Evolutionary conservation across 805 yeast species (phyloP).

Genomic region (Isabelozyma heimii): DNA sequence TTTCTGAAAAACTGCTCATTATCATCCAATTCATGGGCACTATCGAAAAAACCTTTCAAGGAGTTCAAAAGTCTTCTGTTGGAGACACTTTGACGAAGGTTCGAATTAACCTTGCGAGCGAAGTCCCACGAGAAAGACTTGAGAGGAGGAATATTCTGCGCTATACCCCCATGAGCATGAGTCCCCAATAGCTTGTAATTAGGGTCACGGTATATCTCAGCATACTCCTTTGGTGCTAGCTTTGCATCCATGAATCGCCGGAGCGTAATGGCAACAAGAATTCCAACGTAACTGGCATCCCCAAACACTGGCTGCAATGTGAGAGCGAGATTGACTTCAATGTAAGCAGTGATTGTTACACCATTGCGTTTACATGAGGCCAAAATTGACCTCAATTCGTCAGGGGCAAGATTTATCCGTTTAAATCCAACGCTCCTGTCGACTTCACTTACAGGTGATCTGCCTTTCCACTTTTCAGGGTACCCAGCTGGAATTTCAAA

Average conservation of each 20-base stretch:
- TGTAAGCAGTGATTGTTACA: constrained; percentile 33
- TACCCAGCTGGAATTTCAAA: constrained; percentile 16
- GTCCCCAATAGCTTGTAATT: constrained; percentile 29
- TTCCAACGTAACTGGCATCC: constrained; percentile 16
- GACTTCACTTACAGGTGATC: constrained; percentile 13
- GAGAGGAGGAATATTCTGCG: constrained; percentile 28
- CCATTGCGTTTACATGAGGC: constrained; percentile 22
- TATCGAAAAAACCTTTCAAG: constrained; percentile 15
- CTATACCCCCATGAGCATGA: constrained; percentile 31
- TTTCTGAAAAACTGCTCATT: constrained; percentile 20
- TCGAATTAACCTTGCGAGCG: constrained; percentile 17
- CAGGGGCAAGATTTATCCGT: constrained; percentile 22
- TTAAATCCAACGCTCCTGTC: constrained; percentile 20
- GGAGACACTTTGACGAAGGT: constrained; percentile 13
- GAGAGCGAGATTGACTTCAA: constrained; percentile 21
- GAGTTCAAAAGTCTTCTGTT: constrained; percentile 24
- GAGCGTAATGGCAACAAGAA: constrained; percentile 31
- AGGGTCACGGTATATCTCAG: constrained; percentile 10
- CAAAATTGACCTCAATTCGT: constrained; percentile 19
- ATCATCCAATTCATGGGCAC: constrained; percentile 9
- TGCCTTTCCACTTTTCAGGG: constrained; percentile 28
- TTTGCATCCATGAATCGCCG: constrained; percentile 20
- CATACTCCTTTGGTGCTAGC: constrained; percentile 12
- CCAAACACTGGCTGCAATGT: constrained; percentile 29
- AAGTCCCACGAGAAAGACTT: constrained; percentile 31